phyloP scores from a whole-genome alignment of 345 rosid genomes.

The Salix caprea region DNA sequence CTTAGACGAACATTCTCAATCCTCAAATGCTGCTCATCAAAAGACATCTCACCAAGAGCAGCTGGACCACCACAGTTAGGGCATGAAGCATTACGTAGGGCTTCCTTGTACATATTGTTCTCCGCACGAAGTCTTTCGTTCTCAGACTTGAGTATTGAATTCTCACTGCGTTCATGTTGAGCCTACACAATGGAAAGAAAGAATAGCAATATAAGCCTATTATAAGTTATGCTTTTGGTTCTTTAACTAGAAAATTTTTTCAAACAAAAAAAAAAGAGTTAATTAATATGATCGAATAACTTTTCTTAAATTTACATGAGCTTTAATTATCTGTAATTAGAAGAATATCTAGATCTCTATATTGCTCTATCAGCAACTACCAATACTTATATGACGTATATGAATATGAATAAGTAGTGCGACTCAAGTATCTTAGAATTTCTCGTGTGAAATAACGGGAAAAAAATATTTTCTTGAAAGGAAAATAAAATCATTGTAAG shows the following conservation, averaged over 20 bases:
- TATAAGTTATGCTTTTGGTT: background rate
- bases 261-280: background rate
- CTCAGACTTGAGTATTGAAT: constrained; percentile 68
- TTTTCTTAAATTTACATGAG: background rate
- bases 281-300: background rate
- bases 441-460: no score
- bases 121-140: constrained; percentile 85
- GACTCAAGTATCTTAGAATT: no score
- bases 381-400: no score
- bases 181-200: constrained; percentile 40
- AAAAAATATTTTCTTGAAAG: background rate
- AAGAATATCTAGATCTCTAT: background rate
- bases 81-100: constrained; percentile 69
- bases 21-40: constrained; percentile 93
- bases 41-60: constrained; percentile 87
- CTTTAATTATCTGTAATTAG: background rate
- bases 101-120: constrained; percentile 73
- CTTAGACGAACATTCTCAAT: constrained; percentile 79
- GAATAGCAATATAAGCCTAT: background rate
- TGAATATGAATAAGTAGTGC: no score
- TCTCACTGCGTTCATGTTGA: constrained; percentile 83
- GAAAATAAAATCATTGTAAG: background rate
- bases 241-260: background rate
- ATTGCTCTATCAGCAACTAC: no score
- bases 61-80: constrained; percentile 88